Base-by-base conservation (phyloP, 2,329 filamentous ascomycete genomes). In the Lachnellula arida region DNA sequence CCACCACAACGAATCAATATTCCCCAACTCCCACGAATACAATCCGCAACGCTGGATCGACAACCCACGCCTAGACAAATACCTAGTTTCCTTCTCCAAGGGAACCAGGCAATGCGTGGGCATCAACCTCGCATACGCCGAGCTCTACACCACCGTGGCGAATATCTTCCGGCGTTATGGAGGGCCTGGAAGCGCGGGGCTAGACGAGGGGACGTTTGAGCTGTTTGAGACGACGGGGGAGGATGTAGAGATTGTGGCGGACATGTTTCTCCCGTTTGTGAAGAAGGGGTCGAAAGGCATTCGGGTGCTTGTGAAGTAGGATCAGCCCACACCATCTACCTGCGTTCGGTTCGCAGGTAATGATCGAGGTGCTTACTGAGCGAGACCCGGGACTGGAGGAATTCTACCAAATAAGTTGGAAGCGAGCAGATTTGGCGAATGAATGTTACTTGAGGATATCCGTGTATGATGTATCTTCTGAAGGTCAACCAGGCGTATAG, bases 91-190 rank as follows among this genome's bases (percentile, higher is more conserved):
- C 0, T 78, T 77, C 59, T 71, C 71, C 5, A 75, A 72, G 48
- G 76, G 74, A 1, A 66, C 69, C 3, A 63, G 75, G 7, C 67
- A 65, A n/a, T 78, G 75, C 55, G 65, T 77, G 4, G 75, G 76
- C 1, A 60, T 64, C 6, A 61, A 61, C 17, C 51, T 63, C 8
- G 61, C 60, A 17, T 63, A 57, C 46, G 51, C 57, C 14, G 59
- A 63, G 55, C 37, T 63, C 19, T 58, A 56, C 35, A 28, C 59
- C 6, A 44, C 17, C n/a, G 19, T 62, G 7, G 50, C 53, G 1
- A 55, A 15, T 12, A 52, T 63, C 12, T 64, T 61, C 19, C 50
- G 60, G 5, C 47, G 40, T 11, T 64, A 58, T 54, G 62, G 60
- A 39, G 49, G 49, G 8, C 12, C 14, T n/a, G 42, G 50, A 5